phyloP scores from a whole-genome alignment of 257 asterid species.

The Solanum gracilifrons region DNA sequence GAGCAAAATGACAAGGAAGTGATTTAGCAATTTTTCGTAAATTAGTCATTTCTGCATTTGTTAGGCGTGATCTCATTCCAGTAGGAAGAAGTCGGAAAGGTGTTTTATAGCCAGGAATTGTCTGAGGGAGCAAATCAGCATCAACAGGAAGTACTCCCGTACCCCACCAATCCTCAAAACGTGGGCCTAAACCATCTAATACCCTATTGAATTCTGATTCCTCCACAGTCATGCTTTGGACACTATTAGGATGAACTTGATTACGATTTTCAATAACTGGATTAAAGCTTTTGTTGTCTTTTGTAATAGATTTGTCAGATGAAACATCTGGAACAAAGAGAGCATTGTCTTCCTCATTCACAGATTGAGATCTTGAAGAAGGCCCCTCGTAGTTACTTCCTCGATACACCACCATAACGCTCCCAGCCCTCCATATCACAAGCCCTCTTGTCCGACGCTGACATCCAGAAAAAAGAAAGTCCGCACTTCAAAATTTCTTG shows the following conservation, averaged over 20 bases:
- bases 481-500: not conserved
- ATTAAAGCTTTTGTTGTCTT: conserved; percentile 14
- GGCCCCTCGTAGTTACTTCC: conserved; percentile 92
- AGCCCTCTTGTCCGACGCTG: conserved; percentile 96
- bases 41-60: conserved; percentile 95
- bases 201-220: conserved; percentile 60
- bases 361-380: conserved; percentile 30
- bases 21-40: conserved; percentile 79
- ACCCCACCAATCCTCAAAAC: conserved; percentile 99
- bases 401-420: conserved; percentile 91
- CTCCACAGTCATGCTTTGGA: conserved; percentile 44
- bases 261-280: conserved; percentile 29
- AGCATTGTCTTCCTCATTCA: conserved; percentile 35
- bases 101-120: conserved; percentile 77
- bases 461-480: conserved; percentile 7
- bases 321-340: conserved; percentile 69
- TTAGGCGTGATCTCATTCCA: conserved; percentile 79
- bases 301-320: conserved; percentile 20
- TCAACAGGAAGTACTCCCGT: conserved; percentile 97
- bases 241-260: conserved; percentile 21
- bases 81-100: conserved; percentile 95
- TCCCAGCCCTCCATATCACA: conserved; percentile 96
- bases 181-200: conserved; percentile 88
- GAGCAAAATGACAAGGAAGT: conserved; percentile 94
- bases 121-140: conserved; percentile 90